Evolutionary conservation across 768 basidiomycete species (phyloP), one percentile per base, ranked within the genome.

Genomic region (Podaxis rugospora): DNA sequence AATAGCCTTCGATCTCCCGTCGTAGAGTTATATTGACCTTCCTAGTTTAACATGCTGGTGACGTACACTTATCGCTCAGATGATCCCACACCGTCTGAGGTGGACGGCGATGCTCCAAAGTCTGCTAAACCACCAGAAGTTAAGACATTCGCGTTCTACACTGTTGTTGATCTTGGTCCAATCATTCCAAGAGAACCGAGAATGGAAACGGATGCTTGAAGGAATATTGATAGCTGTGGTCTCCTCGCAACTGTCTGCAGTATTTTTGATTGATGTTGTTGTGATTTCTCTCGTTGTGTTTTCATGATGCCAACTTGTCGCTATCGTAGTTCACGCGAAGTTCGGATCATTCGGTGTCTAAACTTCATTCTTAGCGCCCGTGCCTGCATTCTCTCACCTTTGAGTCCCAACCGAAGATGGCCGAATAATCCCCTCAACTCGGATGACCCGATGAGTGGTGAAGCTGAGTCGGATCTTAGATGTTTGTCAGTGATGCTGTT

Each of bases 21-120:
- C 5, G 36, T 44, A 7, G 42, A 44, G n/a, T 21, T n/a, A 18
- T 16, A n/a, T 6, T 44, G 14, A n/a, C 18, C n/a, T n/a, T 36
- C 44, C 51, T 3, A 98, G 95, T 95, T 95, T 72, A 95, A 95
- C 67, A 88, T 98, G 85, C 83, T 95, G 63, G 89, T 99, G 1
- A 86, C 93, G 2, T 98, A 93, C 72, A 96, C 94, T 0, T 99
- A 98, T 71, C 85, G 90, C 36, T 89, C 93, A 0, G 96, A 98
- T 68, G 95, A 97, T 62, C 81, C 87, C 23, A 79, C 84, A 2
- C 83, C 85, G 13, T 82, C 85, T 1, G 87, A 88, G 55, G 82
- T 84, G 55, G 70, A 72, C 13, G 72, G 71, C 14, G 75, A 79
- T 44, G 74, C 78, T 16, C 77, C 69, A 1, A 62, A 68, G 18